Evolutionary conservation across 2,329 filamentous ascomycete species (phyloP), one percentile per base, ranked within the genome.

Genomic region (Cladorrhinum sp.): DNA sequence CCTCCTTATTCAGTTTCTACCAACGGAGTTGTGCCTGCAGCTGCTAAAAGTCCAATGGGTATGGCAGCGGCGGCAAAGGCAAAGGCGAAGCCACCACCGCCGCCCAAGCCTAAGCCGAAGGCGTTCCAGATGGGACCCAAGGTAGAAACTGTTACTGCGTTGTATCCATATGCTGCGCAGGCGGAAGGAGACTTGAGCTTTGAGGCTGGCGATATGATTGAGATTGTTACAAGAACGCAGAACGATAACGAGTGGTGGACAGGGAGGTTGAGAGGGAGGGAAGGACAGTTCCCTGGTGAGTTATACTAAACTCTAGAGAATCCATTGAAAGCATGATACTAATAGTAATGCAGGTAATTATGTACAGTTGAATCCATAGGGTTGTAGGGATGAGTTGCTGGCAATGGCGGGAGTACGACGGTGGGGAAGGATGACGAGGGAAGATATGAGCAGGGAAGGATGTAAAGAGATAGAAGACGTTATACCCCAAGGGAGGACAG

Each of bases 161-260:
- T 99, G 63, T 99, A 97, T 75, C 95, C 98, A 72, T 99, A 96
- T 71, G 91, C 96, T 64, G 95, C 95, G 5, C 93, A 98, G 73
- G 93, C 93, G 1, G 92, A 96, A 65, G 93, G 93, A 2, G 95
- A 99, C 72, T 78, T 99, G 64, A 96, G 91, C 69, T 99, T 99
- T 77, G 84, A 83, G 18, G 86, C 91, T 0, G 93, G 93, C 4
- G 95, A 99, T 64, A 78, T 89, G 3, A 98, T 99, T 70, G 93
- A 98, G 74, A 93, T 99, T 67, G 74, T 95, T 2, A 83, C 82
- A 62, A 84, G 91, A 67, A 96, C 92, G n/a, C 81, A 84, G 64
- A 97, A 96, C 70, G 88, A 91, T 55, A 98, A 99, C 68, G 95
- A 99, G 75, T 99, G 95, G 95, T 99, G 95, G 95, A 88, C 83